Evolutionary conservation across 1,284 basidiomycete species (phyloP), one percentile per base, ranked within the genome.

Genomic region (Puccinia novopanici): DNA sequence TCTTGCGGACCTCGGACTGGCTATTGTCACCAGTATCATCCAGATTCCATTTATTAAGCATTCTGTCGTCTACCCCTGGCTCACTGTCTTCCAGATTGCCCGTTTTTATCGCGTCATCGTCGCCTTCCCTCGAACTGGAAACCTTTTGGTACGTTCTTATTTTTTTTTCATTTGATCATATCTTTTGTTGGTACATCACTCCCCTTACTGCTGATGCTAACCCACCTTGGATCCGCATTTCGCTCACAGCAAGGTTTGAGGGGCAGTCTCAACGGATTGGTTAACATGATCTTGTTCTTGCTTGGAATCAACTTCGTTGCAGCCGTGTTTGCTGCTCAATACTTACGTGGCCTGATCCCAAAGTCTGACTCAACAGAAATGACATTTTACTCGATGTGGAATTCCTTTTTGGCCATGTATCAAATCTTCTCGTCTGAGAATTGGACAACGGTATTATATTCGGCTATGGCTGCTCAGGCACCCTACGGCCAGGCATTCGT

Each of bases 31-130:
- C 8, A 91, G 89, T 55, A 87, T 97, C 84, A 94, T 97, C 50
- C 93, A 97, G 85, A 91, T 98, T 57, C 95, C 96, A 0, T 88
- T 85, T 15, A 91, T 98, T 54, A 83, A 84, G 75, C 61, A 22
- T n/a, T 88, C 89, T 75, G 82, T 89, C 42, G 91, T 91, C 8
- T 97, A 97, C 84, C 89, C 91, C 0, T 99, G 96, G 96, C 89
- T 98, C 82, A 97, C 94, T 1, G 89, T 93, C 57, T 93, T 98
- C 84, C 93, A 95, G 85, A 88, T 98, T 8, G 88, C 89, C 82
- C 89, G 96, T 82, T 98, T 98, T 87, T 98, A 99, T 86, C 89
- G 96, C 0, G 93, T 98, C 48, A 95, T 98, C 84, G 86, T 98
- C 61, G 92, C 91, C 63, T 89, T 96, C 19, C 94, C 94, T 1